Conservation (phyloP, 768 basidiomycete genomes). For the Pleurotus giganteus region DNA sequence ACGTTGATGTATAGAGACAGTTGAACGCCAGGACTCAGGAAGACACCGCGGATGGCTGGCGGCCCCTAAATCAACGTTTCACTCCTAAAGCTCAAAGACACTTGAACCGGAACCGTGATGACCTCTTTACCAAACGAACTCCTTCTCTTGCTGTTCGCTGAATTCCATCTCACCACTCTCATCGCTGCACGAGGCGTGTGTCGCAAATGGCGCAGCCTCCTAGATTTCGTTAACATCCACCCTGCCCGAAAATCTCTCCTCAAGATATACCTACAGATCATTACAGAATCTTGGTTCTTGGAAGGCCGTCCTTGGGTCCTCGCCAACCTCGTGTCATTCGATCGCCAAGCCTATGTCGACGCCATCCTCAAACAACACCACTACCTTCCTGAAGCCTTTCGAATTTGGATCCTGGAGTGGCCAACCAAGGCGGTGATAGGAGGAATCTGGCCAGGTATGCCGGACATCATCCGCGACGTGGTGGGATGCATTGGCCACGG, state of each 20-base stretch:
- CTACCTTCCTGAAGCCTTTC: slow-evolving; percentile 18
- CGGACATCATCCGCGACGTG: background rate
- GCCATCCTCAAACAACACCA: slow-evolving; percentile 12
- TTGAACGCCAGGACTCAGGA: no score
- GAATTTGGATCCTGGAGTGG: slow-evolving; percentile 25
- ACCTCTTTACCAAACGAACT: slow-evolving; percentile 11
- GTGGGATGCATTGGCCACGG: background rate
- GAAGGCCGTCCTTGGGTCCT: slow-evolving; percentile 15
- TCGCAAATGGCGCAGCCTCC: slow-evolving; percentile 15
- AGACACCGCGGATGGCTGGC: no score
- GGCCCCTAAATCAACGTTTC: no score
- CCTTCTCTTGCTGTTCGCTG: slow-evolving; percentile 20
- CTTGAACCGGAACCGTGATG: background rate
- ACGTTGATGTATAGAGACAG: no score
- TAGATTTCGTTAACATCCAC: slow-evolving; percentile 11
- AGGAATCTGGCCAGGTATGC: slow-evolving; percentile 20
- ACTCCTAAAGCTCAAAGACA: no score
- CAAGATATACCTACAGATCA: slow-evolving; percentile 15
- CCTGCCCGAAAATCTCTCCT: slow-evolving; percentile 20
- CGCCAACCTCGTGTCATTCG: slow-evolving; percentile 10
- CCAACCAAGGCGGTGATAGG: slow-evolving; percentile 18
- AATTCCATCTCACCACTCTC: slow-evolving; percentile 18
- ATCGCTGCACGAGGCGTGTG: slow-evolving; percentile 19
- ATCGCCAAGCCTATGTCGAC: slow-evolving; percentile 12
- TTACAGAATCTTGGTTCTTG: slow-evolving; percentile 15